These are phyloP conservation scores for Pseudogymnoascus verrucosus DNA, from an alignment of 2,329 filamentous ascomycete genomes.

Conservation along the genomic window DNA sequence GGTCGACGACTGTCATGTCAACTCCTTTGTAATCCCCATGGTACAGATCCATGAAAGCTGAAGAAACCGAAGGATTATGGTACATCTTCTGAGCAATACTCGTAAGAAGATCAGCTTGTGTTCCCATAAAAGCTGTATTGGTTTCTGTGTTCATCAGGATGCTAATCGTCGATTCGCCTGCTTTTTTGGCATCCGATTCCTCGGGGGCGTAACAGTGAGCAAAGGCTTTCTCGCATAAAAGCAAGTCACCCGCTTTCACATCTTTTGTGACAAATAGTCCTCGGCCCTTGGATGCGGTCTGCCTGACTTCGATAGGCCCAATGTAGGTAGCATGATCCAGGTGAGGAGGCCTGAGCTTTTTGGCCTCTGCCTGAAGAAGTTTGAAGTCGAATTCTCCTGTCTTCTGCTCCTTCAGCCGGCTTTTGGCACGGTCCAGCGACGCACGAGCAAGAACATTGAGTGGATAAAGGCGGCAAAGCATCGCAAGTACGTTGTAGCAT, in stretches of 20 bases:
- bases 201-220: conserved; percentile 33
- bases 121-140: conserved; percentile 28
- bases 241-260: conserved; percentile 41
- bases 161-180: conserved; percentile 15
- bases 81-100: conserved; percentile 38
- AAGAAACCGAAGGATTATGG: conserved; percentile 30
- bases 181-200: conserved; percentile 13
- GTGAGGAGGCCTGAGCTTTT: conserved; percentile 34
- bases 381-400: conserved; percentile 35
- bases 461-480: conserved; percentile 23
- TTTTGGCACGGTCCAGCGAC: conserved; percentile 13
- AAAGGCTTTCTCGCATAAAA: conserved; percentile 51
- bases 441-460: conserved; percentile 40
- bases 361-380: conserved; percentile 33
- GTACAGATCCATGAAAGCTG: conserved; percentile 31
- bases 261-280: conserved; percentile 43
- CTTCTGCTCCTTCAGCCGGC: conserved; percentile 32
- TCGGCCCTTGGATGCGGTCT: conserved; percentile 34
- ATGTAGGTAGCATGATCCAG: conserved; percentile 42
- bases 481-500: conserved; percentile 22
- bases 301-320: conserved; percentile 33
- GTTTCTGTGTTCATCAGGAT: conserved; percentile 34
- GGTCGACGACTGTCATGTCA: conserved; percentile 26
- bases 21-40: conserved; percentile 34
- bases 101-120: conserved; percentile 34